These are phyloP conservation scores for Diaporthe nobilis DNA, from an alignment of 2,329 filamentous ascomycete species.

Conservation along the genomic window DNA sequence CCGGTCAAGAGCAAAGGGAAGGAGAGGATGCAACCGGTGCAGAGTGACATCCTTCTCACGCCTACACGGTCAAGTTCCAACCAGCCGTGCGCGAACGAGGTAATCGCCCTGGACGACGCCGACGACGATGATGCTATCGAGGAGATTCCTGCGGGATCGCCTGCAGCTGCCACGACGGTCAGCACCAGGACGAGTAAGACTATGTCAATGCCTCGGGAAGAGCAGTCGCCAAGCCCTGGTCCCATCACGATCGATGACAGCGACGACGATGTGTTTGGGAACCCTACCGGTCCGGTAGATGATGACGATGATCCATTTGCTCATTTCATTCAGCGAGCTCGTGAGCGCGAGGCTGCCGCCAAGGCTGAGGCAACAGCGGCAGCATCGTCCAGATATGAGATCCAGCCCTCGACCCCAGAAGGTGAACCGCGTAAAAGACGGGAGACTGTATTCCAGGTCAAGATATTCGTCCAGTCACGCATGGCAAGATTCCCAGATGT, in stretches of 20 bases:
- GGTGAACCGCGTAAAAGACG: not conserved
- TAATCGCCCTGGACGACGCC: slow-evolving; percentile 46
- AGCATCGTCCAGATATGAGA: slow-evolving; percentile 44
- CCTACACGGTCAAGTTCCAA: slow-evolving; percentile 36
- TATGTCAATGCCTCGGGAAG: slow-evolving; percentile 9
- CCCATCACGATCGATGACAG: slow-evolving; percentile 45
- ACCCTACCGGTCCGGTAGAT: slow-evolving; percentile 39
- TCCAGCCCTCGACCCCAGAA: slow-evolving; percentile 6
- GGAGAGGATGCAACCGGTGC: slow-evolving; percentile 38
- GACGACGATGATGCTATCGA: slow-evolving; percentile 42
- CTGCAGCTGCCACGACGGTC: not conserved
- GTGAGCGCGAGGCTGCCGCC: slow-evolving; percentile 50
- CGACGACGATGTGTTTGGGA: slow-evolving; percentile 36
- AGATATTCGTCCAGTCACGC: slow-evolving; percentile 77
- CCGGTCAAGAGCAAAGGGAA: slow-evolving; percentile 37
- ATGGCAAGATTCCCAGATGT: slow-evolving; percentile 62
- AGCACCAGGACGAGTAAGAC: slow-evolving; percentile 38
- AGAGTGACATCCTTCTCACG: slow-evolving; percentile 29
- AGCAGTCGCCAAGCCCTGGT: slow-evolving; percentile 5
- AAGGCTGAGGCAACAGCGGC: slow-evolving; percentile 45
- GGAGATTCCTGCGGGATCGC: not conserved
- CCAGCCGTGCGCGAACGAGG: slow-evolving; percentile 13
- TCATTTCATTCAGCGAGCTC: slow-evolving; percentile 61
- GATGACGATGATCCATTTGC: slow-evolving; percentile 62
- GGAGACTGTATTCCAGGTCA: slow-evolving; percentile 51